phyloP scores from a whole-genome alignment of 163 green algal genomes.

The Trebouxia gelatinosa region DNA sequence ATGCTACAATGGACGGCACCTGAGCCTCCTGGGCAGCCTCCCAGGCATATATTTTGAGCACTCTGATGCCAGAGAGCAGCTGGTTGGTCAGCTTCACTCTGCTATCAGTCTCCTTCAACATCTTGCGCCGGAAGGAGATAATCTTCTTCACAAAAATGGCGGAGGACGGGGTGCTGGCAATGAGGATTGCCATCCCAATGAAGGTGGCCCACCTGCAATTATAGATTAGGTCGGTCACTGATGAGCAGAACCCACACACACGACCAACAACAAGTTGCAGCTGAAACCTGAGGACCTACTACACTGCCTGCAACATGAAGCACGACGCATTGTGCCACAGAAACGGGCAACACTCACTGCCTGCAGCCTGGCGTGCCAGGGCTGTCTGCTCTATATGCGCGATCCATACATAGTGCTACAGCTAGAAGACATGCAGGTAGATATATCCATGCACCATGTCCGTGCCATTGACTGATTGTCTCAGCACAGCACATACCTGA shows the following conservation, averaged over 20 bases:
- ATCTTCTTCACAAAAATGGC: conserved; percentile 50
- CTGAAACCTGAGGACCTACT: not conserved
- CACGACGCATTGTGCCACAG: not conserved
- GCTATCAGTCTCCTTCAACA: conserved; percentile 54
- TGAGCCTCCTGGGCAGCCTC: conserved; percentile 37
- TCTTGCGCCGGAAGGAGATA: conserved; percentile 27
- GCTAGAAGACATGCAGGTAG: too few species aligned
- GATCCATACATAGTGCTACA: too few species aligned
- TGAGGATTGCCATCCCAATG: conserved; percentile 53
- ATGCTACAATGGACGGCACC: too few species aligned
- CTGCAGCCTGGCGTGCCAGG: too few species aligned
- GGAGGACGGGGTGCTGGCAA: conserved; percentile 45
- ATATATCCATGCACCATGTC: too few species aligned
- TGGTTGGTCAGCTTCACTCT: conserved; percentile 63
- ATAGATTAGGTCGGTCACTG: not conserved
- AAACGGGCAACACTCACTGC: not conserved
- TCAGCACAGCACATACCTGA: too few species aligned
- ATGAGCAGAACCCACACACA: not conserved
- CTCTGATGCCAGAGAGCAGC: conserved; percentile 55
- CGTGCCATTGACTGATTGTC: too few species aligned
- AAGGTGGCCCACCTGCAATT: conserved; percentile 48
- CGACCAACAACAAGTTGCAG: not conserved
- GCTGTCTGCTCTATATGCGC: too few species aligned
- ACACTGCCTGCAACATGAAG: not conserved
- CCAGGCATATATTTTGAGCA: conserved; percentile 67